Base-by-base conservation (phyloP, 345 rosid genomes). In the Zanthoxylum bungeanum region DNA sequence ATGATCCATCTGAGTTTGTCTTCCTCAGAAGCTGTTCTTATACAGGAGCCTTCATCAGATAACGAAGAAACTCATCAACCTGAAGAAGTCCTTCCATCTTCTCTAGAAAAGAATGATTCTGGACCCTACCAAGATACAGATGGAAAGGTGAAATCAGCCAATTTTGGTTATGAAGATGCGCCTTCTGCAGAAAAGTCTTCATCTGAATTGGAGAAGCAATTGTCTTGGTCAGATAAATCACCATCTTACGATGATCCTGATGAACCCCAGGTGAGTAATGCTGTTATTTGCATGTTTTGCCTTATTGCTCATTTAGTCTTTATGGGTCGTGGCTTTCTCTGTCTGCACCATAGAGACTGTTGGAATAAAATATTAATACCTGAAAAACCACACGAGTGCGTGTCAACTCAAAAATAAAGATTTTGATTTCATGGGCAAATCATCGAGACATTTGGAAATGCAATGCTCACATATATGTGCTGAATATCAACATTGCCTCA, bases 221-320 rank as follows among this genome's bases (percentile, higher is more conserved):
- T 69, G 42, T 80, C 84, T 28, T 83, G 81, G 85, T 75, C 83
- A 44, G 90, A 87, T 76, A 81, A 84, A 78, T 79, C 83, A 65
- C 84, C 85, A 66, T 79, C 82, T 67, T 69, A 70, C 73, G 76
- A 59, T 39, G n/a, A n/a, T n/a, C n/a, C 37, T 49, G 82, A 73
- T 68, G n/a, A n/a, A n/a, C n/a, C n/a, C 58, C 76, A 47, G 79
- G 97, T 89, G 84, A 80, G 87, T 73, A 55, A 67, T 51, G 53
- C 39, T 47, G 68, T 47, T 31, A 9, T 14, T 52, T 36, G 27
- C 49, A 9, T 14, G 12, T 25, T 42, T 36, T 46, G 42, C 58
- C 24, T 77, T 40, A 39, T n/a, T 56, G 33, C 27, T 49, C n/a
- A n/a, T n/a, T n/a, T n/a, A n/a, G n/a, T n/a, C 1, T 55, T 56